Evolutionary conservation across 108 stramenopile genomes (phyloP).

Genomic region (Stephanodiscus triporus): DNA sequence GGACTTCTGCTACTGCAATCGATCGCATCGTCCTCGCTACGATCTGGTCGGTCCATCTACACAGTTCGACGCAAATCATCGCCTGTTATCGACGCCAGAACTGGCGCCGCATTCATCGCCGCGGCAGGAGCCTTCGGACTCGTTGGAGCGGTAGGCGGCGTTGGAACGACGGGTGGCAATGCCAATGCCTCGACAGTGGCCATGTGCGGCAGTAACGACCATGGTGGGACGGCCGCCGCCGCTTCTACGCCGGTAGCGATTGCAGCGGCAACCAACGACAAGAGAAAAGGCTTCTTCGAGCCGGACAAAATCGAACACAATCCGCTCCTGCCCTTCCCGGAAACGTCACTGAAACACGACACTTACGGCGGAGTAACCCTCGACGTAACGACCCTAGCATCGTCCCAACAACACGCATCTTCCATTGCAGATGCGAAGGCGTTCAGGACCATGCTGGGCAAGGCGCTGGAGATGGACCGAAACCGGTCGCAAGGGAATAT

Average conservation of each 20-base stretch:
- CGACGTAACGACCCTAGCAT: conserved; percentile 26
- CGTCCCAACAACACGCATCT: conserved; percentile 6
- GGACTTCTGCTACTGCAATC: conserved; percentile 28
- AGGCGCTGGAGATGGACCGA: conserved; percentile 56
- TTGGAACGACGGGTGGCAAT: conserved; percentile 8
- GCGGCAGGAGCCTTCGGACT: conserved; percentile 21
- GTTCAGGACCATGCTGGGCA: conserved; percentile 37
- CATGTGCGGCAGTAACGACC: conserved; percentile 21
- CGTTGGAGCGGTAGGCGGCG: not conserved
- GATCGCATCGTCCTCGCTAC: conserved; percentile 24
- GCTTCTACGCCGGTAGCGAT: not conserved
- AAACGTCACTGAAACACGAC: conserved; percentile 57
- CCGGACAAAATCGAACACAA: conserved; percentile 14
- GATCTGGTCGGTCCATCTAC: conserved; percentile 5
- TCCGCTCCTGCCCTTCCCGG: conserved; percentile 56
- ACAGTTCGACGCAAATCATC: not conserved
- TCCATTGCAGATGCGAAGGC: conserved; percentile 5
- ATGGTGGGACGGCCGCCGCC: not conserved
- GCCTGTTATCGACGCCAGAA: not conserved
- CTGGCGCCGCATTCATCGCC: conserved; percentile 3
- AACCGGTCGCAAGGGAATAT: conserved; percentile 68
- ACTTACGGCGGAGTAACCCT: conserved; percentile 81
- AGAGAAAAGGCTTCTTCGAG: conserved; percentile 14
- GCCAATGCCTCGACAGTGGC: too few relatives aligned
- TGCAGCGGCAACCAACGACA: not conserved